phyloP scores from a whole-genome alignment of 2,329 filamentous ascomycete species.

The Pseudogymnoascus sp. region DNA sequence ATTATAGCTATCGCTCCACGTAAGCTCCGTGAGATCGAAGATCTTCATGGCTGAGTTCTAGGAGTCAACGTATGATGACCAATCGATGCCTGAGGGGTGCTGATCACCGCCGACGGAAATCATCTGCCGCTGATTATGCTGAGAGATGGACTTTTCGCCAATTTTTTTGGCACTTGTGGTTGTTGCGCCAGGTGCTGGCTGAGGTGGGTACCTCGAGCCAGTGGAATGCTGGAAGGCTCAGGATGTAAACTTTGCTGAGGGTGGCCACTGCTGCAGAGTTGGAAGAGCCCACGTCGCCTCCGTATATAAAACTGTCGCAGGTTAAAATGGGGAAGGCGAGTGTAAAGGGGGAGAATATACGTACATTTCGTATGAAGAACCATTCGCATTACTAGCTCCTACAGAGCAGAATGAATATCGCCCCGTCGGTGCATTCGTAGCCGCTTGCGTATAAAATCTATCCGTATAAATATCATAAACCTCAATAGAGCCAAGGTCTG shows the following conservation, averaged over 20 bases:
- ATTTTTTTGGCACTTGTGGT: not conserved
- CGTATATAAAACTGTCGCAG: not conserved
- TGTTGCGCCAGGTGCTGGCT: not conserved
- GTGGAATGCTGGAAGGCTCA: not conserved
- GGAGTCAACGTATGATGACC: conserved; percentile 11
- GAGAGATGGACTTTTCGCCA: not conserved
- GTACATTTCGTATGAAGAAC: conserved; percentile 14
- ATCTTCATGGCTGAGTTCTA: conserved; percentile 10
- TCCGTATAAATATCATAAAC: conserved; percentile 12
- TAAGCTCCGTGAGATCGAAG: not conserved
- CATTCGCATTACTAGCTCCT: not conserved
- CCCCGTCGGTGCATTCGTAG: conserved; percentile 8
- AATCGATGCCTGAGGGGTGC: not conserved
- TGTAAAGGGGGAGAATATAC: not conserved
- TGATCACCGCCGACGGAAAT: conserved; percentile 7
- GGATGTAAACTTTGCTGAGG: conserved; percentile 8
- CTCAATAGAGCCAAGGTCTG: conserved; percentile 4
- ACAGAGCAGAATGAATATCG: conserved; percentile 11
- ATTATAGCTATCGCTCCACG: not conserved
- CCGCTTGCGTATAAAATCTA: conserved; percentile 10
- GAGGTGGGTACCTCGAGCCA: not conserved
- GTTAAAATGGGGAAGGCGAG: not conserved
- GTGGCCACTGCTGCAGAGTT: not conserved
- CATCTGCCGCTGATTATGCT: not conserved
- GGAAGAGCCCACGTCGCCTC: not conserved